Evolutionary conservation across 2,329 filamentous ascomycete genomes (phyloP).

Genomic region (Colletotrichum sp.): DNA sequence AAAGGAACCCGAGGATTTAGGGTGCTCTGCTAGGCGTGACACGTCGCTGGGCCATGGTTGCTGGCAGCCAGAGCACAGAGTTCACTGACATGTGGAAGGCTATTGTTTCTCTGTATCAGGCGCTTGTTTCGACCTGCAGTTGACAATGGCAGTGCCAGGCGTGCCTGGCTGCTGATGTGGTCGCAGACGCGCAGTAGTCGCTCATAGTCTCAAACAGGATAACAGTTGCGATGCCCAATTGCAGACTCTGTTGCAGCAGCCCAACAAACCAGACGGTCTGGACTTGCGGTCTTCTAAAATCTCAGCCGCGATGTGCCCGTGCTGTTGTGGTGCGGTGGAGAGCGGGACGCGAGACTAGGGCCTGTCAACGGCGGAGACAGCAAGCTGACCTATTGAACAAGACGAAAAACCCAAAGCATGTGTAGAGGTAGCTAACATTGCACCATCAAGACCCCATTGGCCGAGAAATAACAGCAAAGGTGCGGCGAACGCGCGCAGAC

Average conservation of each 20-base stretch:
- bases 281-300: neutral
- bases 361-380: neutral
- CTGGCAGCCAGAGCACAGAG: neutral
- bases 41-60: neutral
- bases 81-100: constrained; percentile 10
- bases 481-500: neutral
- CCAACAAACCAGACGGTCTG: neutral
- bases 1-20: neutral
- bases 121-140: constrained; percentile 13
- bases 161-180: neutral
- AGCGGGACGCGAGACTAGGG: neutral
- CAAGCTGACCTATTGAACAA: neutral
- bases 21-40: neutral
- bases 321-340: neutral
- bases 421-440: neutral
- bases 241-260: neutral
- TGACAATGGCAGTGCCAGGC: neutral
- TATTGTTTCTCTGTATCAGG: neutral
- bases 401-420: neutral
- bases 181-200: neutral
- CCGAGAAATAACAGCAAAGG: neutral
- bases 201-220: neutral
- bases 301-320: neutral
- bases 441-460: neutral
- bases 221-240: constrained; percentile 2